Evolutionary conservation across 306 rosid species (phyloP), one percentile per base, ranked within the genome.

Genomic region (Cucurbita argyrosperma): DNA sequence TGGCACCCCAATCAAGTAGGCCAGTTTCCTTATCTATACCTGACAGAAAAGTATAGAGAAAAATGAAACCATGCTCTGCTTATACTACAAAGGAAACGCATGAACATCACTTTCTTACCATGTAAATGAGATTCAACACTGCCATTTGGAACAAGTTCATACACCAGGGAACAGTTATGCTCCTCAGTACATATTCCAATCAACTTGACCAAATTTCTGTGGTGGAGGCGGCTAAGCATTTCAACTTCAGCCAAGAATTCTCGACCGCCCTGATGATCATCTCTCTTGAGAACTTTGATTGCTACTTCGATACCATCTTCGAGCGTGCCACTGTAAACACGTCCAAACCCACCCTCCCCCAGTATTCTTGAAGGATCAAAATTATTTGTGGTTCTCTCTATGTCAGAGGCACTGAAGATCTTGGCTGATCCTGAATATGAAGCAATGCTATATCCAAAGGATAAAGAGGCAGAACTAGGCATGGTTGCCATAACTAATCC

Each of bases 271-370:
- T 94, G 99, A 70, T 91, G 99, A 84, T 91, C 96, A 42, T 87
- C 97, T 79, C 99, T 83, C 82, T 91, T 94, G 19, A 91, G 81
- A 83, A 94, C 97, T 83, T 94, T 94, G 79, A 94, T 88, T 3
- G 97, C 99, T 72, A 89, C 90, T 78, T 89, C 80, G 53, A 84
- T 87, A 56, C 96, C 96, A 42, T 88, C 97, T 65, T 89, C 92
- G 72, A 94, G 91, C 73, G 76, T 76, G 39, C 97, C 97, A 26
- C 95, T 82, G 74, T 89, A 91, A 79, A 94, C 99, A 81, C 59
- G 89, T 52, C 99, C 99, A 81, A 94, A 94, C 76, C 99, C 99
- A 51, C 99, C 99, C 84, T 94, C 99, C 75, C 99, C 99, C 47
- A 94, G 83, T 80, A 94, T 76, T 82, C 87, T 85, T 30, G 92